These are phyloP conservation scores for Heliamphora exappendiculata DNA, from an alignment of 148 eudicot genomes.

Conservation along the genomic window DNA sequence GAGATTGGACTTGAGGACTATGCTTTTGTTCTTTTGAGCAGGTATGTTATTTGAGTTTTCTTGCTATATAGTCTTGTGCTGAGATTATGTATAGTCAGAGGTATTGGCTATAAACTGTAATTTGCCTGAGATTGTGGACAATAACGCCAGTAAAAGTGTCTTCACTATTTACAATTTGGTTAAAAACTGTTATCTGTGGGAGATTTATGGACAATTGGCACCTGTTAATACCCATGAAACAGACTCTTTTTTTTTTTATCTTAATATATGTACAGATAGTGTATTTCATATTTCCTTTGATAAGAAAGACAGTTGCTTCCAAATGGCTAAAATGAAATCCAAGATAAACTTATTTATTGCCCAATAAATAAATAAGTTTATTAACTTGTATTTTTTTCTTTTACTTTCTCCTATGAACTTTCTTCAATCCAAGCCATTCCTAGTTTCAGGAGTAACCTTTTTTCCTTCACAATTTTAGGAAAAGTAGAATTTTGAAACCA, in stretches of 20 bases:
- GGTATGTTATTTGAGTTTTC: constrained; percentile 34
- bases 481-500: neutral
- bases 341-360: neutral
- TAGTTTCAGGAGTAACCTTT: neutral
- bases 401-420: neutral
- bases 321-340: neutral
- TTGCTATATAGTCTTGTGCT: constrained; percentile 2
- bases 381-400: neutral
- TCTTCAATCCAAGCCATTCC: neutral
- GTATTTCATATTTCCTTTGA: neutral
- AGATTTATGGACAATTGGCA: too few species aligned
- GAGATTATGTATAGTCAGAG: neutral
- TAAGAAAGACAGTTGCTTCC: neutral
- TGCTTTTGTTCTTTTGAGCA: constrained; percentile 86
- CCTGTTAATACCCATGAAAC: too few species aligned
- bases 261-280: too few species aligned
- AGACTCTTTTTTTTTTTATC: too few species aligned
- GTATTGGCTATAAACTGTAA: neutral
- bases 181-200: too few species aligned
- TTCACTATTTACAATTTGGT: too few species aligned
- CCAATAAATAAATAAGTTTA: too few species aligned
- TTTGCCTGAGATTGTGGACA: neutral
- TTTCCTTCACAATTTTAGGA: neutral
- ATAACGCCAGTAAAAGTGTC: neutral
- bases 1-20: constrained; percentile 98